Conservation (phyloP, 345 rosid species). For the Gossypium ekmanianum region DNA sequence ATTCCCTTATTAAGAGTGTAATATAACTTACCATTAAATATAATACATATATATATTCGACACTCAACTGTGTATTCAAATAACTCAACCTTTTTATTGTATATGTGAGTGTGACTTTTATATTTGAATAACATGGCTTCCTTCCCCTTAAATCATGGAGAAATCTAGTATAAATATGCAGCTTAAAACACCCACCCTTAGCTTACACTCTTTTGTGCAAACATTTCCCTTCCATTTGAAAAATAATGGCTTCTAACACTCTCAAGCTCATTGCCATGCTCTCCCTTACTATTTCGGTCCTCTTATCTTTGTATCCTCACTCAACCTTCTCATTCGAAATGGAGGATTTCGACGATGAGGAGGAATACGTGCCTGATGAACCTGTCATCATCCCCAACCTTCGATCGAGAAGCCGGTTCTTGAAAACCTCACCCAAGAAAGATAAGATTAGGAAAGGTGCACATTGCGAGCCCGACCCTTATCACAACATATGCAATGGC, state of each 20-base stretch:
- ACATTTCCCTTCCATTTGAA: neutral
- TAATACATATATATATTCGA: no score
- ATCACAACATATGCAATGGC: constrained; percentile 49
- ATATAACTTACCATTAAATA: no score
- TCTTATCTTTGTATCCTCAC: constrained; percentile 13
- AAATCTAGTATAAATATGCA: neutral
- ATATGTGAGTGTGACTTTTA: no score
- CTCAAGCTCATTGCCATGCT: constrained; percentile 5
- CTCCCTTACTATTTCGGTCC: constrained; percentile 3
- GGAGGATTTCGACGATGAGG: constrained; percentile 15
- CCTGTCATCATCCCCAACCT: constrained; percentile 12
- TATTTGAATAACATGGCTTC: no score
- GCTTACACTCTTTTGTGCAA: constrained; percentile 6
- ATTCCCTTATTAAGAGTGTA: no score
- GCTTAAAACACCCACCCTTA: neutral
- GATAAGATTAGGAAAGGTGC: constrained; percentile 35
- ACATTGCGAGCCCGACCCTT: constrained; percentile 25
- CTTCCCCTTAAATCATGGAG: neutral
- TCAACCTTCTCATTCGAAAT: neutral
- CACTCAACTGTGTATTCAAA: no score
- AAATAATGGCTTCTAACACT: constrained; percentile 20
- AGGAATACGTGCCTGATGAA: constrained; percentile 39
- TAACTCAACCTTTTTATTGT: no score
- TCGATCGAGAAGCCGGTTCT: constrained; percentile 35
- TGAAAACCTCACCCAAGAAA: constrained; percentile 21